Base-by-base conservation (phyloP, 345 rosid species). In the Salix exigua region DNA sequence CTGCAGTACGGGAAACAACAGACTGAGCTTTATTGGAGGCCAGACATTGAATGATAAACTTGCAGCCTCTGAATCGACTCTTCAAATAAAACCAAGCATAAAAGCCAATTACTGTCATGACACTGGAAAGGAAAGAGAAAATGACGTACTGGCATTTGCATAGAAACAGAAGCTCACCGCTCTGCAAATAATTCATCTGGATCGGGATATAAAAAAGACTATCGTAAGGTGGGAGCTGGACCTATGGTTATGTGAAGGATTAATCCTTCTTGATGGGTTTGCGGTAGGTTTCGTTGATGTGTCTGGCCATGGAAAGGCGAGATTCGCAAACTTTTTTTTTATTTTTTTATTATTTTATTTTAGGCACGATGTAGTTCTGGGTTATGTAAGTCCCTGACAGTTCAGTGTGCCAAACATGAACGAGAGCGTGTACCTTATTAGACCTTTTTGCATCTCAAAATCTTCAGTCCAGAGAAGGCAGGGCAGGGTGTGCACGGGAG, bases 211-310 rank as follows among this genome's bases (percentile, higher is more conserved):
- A 23, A 55, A n/a, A n/a, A 58, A 23, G 63, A n/a, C 28, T 10
- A n/a, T 55, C 62, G 23, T 9, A 3, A n/a, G 13, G 23, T 58
- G 11, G 63, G 63, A 9, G 28, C 60, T 13, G 28, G 12, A n/a
- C 28, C 63, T 2, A n/a, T n/a, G 42, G 5, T 9, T 28, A 19
- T 42, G 68, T 5, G 42, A 28, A 28, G 68, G 46, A 18, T 38
- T 21, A 42, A 73, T 73, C 35, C 37, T 62, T 69, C 73, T 73
- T 76, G 70, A 28, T 44, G 44, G 86, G 78, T 72, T 81, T 85
- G 73, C 89, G 85, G 26, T 83, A 77, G 11, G 76, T 70, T 75
- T 84, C 85, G 75, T 89, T 88, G n/a, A 84, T 67, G 40, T 81
- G 78, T 78, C 76, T 83, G 75, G 85, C 91, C 75, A 64, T 79